Conservation (phyloP, 805 yeast genomes). For the Metschnikowia lunata region DNA sequence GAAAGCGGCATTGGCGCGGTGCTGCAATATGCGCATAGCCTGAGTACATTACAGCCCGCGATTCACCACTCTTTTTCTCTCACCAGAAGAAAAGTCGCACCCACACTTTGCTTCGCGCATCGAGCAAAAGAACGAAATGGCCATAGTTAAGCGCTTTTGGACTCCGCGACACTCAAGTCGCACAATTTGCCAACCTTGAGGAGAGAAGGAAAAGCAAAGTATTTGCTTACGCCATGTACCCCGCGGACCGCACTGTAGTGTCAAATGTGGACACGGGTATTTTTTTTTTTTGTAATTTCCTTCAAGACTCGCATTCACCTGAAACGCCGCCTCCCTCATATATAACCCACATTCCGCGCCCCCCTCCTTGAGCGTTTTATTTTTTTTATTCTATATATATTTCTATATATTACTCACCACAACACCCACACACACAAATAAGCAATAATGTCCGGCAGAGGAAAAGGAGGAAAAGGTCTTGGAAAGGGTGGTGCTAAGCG, state of each 20-base stretch:
- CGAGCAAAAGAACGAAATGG: conserved; percentile 7
- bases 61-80: neutral
- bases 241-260: neutral
- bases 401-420: conserved; percentile 1
- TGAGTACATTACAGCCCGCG: neutral
- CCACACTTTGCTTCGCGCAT: neutral
- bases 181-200: conserved; percentile 3
- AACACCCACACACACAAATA: conserved; percentile 3
- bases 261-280: too few relatives aligned
- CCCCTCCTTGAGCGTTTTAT: neutral
- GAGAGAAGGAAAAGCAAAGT: conserved; percentile 11
- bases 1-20: neutral
- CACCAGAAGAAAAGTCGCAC: neutral
- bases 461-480: conserved; percentile 99
- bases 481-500: conserved; percentile 99
- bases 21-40: neutral
- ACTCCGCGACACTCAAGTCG: conserved; percentile 6
- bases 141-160: conserved; percentile 15
- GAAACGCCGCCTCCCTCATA: conserved; percentile 2
- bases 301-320: too few relatives aligned
- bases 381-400: conserved; percentile 1
- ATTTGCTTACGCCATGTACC: conserved; percentile 8
- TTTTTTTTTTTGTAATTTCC: too few relatives aligned
- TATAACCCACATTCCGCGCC: conserved; percentile 16
- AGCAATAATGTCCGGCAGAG: conserved; percentile 90